Percentiles rank a stretch among this genome's conserved stretches.
These are phyloP conservation scores for Globisporangium viniferum DNA, from an alignment of 352 stramenopile species.

Conservation along the genomic window DNA sequence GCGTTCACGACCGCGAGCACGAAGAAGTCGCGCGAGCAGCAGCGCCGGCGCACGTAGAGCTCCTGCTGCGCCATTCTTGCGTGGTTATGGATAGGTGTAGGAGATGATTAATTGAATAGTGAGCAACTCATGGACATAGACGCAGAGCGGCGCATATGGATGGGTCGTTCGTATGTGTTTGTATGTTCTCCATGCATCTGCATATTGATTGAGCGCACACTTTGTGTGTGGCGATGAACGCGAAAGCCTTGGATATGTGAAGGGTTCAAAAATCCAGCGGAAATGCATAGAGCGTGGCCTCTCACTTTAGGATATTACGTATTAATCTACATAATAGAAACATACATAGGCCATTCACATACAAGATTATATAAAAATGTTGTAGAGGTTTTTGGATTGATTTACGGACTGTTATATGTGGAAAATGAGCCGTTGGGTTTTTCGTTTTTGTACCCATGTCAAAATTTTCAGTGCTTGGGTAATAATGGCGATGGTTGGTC, in stretches of 20 bases:
- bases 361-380: neutral
- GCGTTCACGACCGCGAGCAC: constrained; percentile 5
- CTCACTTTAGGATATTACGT: too few relatives aligned
- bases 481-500: neutral
- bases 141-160: neutral
- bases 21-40: constrained; percentile 17
- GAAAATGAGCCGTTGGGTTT: neutral
- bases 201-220: neutral
- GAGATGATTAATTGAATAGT: neutral
- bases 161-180: too few relatives aligned
- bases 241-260: neutral
- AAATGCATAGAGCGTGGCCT: neutral
- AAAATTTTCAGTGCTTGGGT: neutral
- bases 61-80: constrained; percentile 1
- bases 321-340: too few relatives aligned
- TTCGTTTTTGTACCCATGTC: constrained; percentile 1
- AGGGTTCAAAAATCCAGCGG: neutral
- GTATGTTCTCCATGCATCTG: neutral
- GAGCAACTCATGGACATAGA: neutral
- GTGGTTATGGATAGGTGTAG: neutral
- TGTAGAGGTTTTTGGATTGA: neutral
- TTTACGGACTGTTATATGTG: neutral
- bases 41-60: constrained; percentile 5
- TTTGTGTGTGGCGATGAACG: neutral
- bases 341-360: neutral